Evolutionary conservation across 179 eudicot species (phyloP), one percentile per base, ranked within the genome.

Genomic region (Sideroxylon spinosum): DNA sequence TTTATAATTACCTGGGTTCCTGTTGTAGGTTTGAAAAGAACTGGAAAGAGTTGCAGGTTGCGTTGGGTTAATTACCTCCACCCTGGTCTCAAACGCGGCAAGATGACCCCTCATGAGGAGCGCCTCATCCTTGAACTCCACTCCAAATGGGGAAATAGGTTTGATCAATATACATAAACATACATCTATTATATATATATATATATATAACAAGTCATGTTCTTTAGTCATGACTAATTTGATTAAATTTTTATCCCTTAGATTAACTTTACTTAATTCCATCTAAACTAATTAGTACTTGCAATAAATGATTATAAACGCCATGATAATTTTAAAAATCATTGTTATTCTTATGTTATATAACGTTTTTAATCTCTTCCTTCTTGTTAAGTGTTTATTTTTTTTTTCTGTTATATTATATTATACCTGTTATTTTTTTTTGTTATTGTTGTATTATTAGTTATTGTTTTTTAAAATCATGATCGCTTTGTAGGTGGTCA

Each of bases 61-160:
- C 90, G 98, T 71, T 94, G 98, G 98, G 98, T 94, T 60, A 94
- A 94, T 82, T 94, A 94, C 85, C 90, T 94, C 32, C 91, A 92
- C 73, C 98, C 98, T 0, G 92, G 90, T 50, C 92, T 94, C 84
- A 94, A 90, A 79, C 86, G 93, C 49, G 97, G 93, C 75, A 94
- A 92, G 86, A 92, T 94, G 97, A 88, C 92, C 73, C 90, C 95
- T 22, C 91, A 86, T 10, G 98, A 94, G 82, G 97, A 94, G 79
- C 88, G 88, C 76, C 95, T 92, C 19, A 92, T 94, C 53, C 84
- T 92, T 70, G 90, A 94, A 29, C 93, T 92, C 68, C 98, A 94
- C 75, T 80, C 92, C 74, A 91, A 89, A 85, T 92, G 95, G 97
- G 98, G 98, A 77, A 94, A 92, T 79, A 94, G 95, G 98, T 93